A percentile compares a stretch with the other conserved stretches of the same genome.
phyloP scores from a whole-genome alignment of 75 land plant species.

The Gnetum montanum region DNA sequence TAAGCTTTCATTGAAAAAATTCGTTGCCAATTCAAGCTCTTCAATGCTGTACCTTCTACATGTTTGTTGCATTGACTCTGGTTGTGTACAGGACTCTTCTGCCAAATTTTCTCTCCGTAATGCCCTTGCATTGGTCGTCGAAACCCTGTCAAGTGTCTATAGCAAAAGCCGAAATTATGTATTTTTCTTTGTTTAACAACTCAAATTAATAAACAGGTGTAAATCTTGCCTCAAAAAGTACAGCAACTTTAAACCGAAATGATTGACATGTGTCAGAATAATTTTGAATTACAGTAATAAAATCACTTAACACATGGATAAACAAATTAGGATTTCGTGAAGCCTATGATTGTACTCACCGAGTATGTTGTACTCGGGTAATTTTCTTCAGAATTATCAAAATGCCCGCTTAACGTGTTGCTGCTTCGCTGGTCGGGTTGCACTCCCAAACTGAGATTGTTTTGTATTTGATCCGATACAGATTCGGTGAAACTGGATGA shows the following conservation, averaged over 20 bases:
- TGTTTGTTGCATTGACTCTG: neutral
- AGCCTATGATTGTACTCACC: too few relatives aligned
- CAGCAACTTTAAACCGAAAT: neutral
- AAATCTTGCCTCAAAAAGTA: constrained; percentile 7
- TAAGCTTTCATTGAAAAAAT: constrained; percentile 15
- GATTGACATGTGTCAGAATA: too few relatives aligned
- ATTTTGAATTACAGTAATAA: too few relatives aligned
- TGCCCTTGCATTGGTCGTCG: constrained; percentile 18
- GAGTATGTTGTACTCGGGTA: too few relatives aligned
- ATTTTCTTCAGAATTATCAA: too few relatives aligned
- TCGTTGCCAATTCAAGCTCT: constrained; percentile 44
- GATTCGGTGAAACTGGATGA: too few relatives aligned
- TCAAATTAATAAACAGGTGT: constrained; percentile 22
- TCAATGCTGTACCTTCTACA: constrained; percentile 27
- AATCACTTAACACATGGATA: too few relatives aligned
- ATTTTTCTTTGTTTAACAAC: constrained; percentile 22
- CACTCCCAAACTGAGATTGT: too few relatives aligned
- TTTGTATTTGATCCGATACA: too few relatives aligned
- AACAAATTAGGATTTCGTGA: too few relatives aligned
- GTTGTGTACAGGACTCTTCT: constrained; percentile 3
- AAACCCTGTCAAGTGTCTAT: constrained; percentile 17
- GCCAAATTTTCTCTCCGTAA: constrained; percentile 8
- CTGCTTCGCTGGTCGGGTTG: too few relatives aligned
- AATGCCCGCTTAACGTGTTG: too few relatives aligned
- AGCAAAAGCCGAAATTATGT: constrained; percentile 13